phyloP scores from a whole-genome alignment of 495 filamentous ascomycete genomes.

The Bathelium albidoporum region DNA sequence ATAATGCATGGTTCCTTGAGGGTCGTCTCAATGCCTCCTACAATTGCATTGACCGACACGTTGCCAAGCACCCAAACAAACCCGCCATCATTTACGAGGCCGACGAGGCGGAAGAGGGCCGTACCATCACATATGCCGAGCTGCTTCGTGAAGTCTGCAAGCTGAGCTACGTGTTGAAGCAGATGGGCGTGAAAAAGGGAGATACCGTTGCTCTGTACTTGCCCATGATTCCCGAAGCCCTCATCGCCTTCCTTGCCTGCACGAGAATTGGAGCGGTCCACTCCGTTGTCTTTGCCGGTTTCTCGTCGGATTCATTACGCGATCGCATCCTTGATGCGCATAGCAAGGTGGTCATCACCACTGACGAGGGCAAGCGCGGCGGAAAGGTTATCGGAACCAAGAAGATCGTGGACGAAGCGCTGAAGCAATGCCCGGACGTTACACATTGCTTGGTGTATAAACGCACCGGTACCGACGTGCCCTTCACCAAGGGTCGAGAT shows the following conservation, averaged over 20 bases:
- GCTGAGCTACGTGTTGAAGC: slow-evolving; percentile 73
- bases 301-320: slow-evolving; percentile 91
- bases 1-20: slow-evolving; percentile 91
- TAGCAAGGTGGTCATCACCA: slow-evolving; percentile 88
- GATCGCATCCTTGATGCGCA: slow-evolving; percentile 89
- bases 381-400: slow-evolving; percentile 97
- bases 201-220: slow-evolving; percentile 97
- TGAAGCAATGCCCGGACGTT: slow-evolving; percentile 94
- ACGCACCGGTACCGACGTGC: slow-evolving; percentile 88
- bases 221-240: slow-evolving; percentile 95
- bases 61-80: slow-evolving; percentile 80
- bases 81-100: slow-evolving; percentile 98
- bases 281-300: slow-evolving; percentile 97
- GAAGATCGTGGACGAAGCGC: slow-evolving; percentile 97
- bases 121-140: slow-evolving; percentile 86
- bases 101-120: slow-evolving; percentile 80
- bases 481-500: slow-evolving; percentile 81
- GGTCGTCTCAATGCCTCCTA: slow-evolving; percentile 89
- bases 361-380: slow-evolving; percentile 94
- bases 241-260: slow-evolving; percentile 86
- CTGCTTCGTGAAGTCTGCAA: slow-evolving; percentile 86
- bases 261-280: slow-evolving; percentile 89
- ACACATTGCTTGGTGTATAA: slow-evolving; percentile 80
- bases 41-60: slow-evolving; percentile 96
- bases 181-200: slow-evolving; percentile 94